These are phyloP conservation scores for Eleusine indica DNA, from an alignment of 176 grass and related monocot species.

Conservation along the genomic window DNA sequence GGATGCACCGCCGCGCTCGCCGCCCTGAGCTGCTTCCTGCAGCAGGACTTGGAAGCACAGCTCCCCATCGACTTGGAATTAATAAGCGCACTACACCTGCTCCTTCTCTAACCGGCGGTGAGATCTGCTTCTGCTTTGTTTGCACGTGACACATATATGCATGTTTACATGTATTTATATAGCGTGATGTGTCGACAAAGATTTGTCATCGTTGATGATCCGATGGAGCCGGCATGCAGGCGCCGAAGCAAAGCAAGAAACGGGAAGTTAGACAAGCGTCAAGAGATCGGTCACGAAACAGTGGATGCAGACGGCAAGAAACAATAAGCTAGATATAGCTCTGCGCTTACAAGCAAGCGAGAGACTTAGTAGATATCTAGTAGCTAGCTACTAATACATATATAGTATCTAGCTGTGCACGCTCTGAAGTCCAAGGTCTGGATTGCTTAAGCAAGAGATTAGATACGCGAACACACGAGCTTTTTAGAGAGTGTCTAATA, in stretches of 20 bases:
- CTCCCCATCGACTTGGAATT: conserved; percentile 40
- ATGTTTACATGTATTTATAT: conserved; percentile 13
- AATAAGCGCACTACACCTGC: neutral
- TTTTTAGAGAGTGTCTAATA: neutral
- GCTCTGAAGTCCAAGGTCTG: neutral
- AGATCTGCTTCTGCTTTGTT: neutral
- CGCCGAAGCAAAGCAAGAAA: conserved; percentile 35
- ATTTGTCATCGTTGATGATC: neutral
- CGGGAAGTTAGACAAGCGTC: conserved; percentile 59
- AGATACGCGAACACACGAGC: neutral
- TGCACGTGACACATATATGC: conserved; percentile 12
- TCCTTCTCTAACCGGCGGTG: neutral
- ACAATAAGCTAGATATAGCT: neutral
- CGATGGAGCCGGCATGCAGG: neutral
- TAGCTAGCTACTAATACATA: neutral
- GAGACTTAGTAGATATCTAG: neutral
- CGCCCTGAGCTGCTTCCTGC: neutral
- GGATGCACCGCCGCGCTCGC: conserved; percentile 47
- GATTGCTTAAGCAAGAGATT: conserved; percentile 1
- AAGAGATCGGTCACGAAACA: conserved; percentile 32
- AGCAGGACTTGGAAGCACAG: conserved; percentile 41
- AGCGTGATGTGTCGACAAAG: conserved; percentile 1
- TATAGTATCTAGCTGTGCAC: too few relatives aligned
- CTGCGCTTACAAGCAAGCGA: neutral
- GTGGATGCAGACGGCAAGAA: conserved; percentile 51